Base-by-base conservation (phyloP, 1,139 yeast genomes). In the Suhomyces coccinellae region DNA sequence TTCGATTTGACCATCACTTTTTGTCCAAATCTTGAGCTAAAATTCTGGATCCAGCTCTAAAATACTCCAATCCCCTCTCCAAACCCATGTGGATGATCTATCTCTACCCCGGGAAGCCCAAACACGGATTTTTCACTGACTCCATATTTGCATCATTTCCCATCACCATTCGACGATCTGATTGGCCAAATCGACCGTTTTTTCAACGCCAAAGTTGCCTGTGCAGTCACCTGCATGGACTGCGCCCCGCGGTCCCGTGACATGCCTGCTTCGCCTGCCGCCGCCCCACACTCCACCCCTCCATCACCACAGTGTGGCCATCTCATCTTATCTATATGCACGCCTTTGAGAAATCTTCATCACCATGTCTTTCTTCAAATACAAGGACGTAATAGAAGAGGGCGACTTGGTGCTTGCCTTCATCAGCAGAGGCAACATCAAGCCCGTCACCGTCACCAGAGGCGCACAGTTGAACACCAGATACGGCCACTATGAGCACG, bases 331-430 rank as follows among this genome's bases (percentile, higher is more conserved):
- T 20, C 34, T 40, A 40, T 42, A 42, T 42, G 40, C 46, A 43
- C 41, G 32, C 37, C 37, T 27, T 26, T 33, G 42, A 38, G 40
- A 41, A 22, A 13, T 34, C 36, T 26, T 35, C 43, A 14, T 41
- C 40, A 14, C 30, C 40, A 73, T 73, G 78, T 67, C 76, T 39
- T 80, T 80, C 62, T 66, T 65, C 57, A 51, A 62, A n/a, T 79
- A 75, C 60, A 81, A 82, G 54, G 77, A 77, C 46, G 48, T 59
- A 16, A 84, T 93, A 38, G 85, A 83, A 55, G 95, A 86, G 52
- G 96, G 95, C 3, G 97, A 90, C 58, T 69, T 90, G 20, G 96
- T 88, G 3, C 76, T 93, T 24, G 91, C 89, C 0, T 93, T 91
- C 77, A 78, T 93, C 39, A 84, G 93, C 36, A 75, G 99, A 56